Base-by-base conservation (phyloP, 768 basidiomycete species). In the Neoboletus magnificus region DNA sequence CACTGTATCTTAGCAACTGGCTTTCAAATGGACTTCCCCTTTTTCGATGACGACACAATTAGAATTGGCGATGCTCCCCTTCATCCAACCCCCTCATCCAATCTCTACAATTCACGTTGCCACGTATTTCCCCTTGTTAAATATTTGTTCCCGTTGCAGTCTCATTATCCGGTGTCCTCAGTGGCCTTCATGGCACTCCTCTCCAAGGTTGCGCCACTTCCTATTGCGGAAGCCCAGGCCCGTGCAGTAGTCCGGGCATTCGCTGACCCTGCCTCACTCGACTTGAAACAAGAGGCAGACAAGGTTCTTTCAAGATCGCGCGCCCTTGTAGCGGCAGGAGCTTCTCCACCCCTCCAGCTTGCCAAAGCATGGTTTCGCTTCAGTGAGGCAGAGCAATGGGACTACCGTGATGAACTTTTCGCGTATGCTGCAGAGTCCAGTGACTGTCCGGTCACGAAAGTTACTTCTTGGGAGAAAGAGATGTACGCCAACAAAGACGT, bases 201-300 rank as follows among this genome's bases (percentile, higher is more conserved):
- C 1, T 66, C 76, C 27, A 73, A 75, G 33, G 82, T 91, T 23
- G 79, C 79, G 0, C 93, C 93, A 3, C 80, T 95, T 55, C 92
- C 91, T 1, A 64, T 93, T 0, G 76, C 86, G 46, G 91, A 97
- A 69, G 82, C 82, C 0, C 94, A 96, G 71, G 86, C 86, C 1
- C 81, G 79, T 0, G 86, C 83, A 3, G 77, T 82, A 8, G 67
- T 85, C 22, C 75, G 76, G 23, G 81, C 79, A 0, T 87, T 89
- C 56, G 73, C 73, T 15, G 61, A 82, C 49, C 83, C 82, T 1
- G 66, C 67, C 25, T 68, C 76, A 22, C 70, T 90, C 8, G 79
- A 89, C 57, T 53, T 66, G 32, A 69, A 72, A 4, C 63, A 69
- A 32, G 87, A 87, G 62, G 73, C 76, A 0, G 69, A 72, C 25